Evolutionary conservation across 768 basidiomycete species (phyloP).

Genomic region (Aureoboletus auriporus): DNA sequence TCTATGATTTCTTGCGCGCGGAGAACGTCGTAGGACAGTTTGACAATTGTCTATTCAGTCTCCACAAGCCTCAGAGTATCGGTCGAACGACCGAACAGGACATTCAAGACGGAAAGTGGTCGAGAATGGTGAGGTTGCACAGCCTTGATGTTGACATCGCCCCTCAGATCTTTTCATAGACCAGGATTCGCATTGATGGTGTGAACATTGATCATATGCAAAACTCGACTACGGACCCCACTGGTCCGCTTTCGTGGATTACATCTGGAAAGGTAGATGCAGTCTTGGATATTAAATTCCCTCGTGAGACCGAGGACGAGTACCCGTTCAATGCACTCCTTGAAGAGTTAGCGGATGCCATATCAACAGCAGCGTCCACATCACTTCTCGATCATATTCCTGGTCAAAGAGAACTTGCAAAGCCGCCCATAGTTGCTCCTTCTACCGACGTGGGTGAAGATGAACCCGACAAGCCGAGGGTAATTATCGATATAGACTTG

Average conservation of each 20-base stretch:
- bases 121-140: conserved; percentile 66
- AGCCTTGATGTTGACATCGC: not conserved
- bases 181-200: conserved; percentile 94
- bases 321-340: conserved; percentile 75
- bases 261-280: conserved; percentile 95
- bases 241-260: conserved; percentile 91
- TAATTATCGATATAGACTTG: conserved; percentile 89
- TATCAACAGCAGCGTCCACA: conserved; percentile 58
- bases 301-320: conserved; percentile 70
- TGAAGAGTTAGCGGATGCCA: conserved; percentile 86
- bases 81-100: conserved; percentile 87
- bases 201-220: conserved; percentile 95
- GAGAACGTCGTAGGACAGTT: conserved; percentile 97
- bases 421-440: conserved; percentile 80
- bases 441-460: conserved; percentile 33
- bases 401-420: conserved; percentile 81
- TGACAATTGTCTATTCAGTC: conserved; percentile 94
- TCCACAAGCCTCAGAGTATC: conserved; percentile 95
- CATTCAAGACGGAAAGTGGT: conserved; percentile 78
- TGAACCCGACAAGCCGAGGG: conserved; percentile 38
- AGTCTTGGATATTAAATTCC: conserved; percentile 97
- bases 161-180: conserved; percentile 41
- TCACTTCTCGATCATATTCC: conserved; percentile 65
- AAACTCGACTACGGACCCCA: conserved; percentile 72
- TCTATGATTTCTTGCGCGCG: conserved; percentile 87